Conservation (phyloP, 176 grass and related monocot species). For the Thinopyrum elongatum region DNA sequence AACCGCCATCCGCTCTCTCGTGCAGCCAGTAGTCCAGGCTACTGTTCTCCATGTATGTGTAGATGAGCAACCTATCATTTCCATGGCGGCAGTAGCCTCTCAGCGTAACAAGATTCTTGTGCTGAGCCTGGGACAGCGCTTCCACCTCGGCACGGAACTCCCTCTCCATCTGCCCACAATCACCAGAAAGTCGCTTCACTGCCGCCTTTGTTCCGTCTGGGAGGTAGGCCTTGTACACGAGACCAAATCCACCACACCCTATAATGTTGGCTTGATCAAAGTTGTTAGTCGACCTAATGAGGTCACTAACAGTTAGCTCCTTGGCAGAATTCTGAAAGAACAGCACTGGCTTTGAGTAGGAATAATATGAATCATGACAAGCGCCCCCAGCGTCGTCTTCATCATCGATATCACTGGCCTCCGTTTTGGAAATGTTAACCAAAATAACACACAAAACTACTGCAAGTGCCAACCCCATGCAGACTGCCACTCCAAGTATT, state of each 20-base stretch:
- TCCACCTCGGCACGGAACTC: constrained; percentile 96
- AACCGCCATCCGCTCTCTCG: constrained; percentile 63
- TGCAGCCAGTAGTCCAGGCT: constrained; percentile 98
- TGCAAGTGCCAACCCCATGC: constrained; percentile 63
- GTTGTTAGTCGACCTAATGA: constrained; percentile 88
- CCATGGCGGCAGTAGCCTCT: constrained; percentile 87
- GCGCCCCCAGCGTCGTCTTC: constrained; percentile 46
- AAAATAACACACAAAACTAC: constrained; percentile 66
- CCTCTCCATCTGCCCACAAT: constrained; percentile 93
- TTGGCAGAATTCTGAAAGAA: constrained; percentile 83
- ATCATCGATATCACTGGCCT: constrained; percentile 43
- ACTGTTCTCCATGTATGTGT: constrained; percentile 92
- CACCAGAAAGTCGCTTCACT: constrained; percentile 94
- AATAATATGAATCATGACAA: constrained; percentile 45
- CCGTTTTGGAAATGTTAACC: constrained; percentile 72
- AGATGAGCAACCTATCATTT: constrained; percentile 82
- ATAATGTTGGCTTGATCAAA: constrained; percentile 98
- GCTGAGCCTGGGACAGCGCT: constrained; percentile 83
- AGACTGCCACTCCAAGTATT: constrained; percentile 74
- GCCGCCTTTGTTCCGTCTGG: constrained; percentile 82
- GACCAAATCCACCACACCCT: constrained; percentile 88
- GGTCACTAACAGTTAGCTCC: constrained; percentile 76
- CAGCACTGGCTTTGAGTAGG: constrained; percentile 67
- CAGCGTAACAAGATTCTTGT: constrained; percentile 82
- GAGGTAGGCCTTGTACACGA: constrained; percentile 97